Conservation (phyloP, 73 alveolate genomes). For the Tetrahymena thermophila region DNA sequence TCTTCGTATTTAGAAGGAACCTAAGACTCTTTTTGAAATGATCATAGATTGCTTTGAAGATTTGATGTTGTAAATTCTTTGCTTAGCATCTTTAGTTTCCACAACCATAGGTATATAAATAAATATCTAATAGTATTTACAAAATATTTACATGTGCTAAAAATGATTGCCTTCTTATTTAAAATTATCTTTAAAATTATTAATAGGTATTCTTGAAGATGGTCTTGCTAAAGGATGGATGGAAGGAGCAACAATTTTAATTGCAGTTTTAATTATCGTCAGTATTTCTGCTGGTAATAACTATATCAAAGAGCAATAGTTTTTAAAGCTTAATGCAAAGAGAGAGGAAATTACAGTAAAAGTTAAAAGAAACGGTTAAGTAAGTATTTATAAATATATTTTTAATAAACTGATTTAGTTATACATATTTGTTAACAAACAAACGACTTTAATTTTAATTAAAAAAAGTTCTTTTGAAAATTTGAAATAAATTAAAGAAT, state of each 20-base stretch:
- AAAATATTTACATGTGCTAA: too few relatives aligned
- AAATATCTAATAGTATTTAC: not conserved
- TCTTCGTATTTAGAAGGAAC: slow-evolving; percentile 19
- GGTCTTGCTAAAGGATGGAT: slow-evolving; percentile 90
- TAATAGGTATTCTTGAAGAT: slow-evolving; percentile 50
- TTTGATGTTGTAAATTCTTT: slow-evolving; percentile 77
- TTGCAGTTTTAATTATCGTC: slow-evolving; percentile 83
- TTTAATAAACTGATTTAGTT: slow-evolving; percentile 46
- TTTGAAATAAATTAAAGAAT: not conserved
- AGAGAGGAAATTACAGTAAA: slow-evolving; percentile 54
- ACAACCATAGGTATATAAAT: slow-evolving; percentile 73
- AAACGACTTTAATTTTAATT: not conserved
- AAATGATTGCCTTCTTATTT: too few relatives aligned
- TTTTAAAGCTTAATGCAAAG: slow-evolving; percentile 60
- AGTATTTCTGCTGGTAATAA: slow-evolving; percentile 83
- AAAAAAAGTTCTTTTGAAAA: not conserved
- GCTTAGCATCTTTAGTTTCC: slow-evolving; percentile 89
- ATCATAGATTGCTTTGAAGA: slow-evolving; percentile 91
- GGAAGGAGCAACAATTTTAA: slow-evolving; percentile 93
- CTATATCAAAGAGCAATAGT: slow-evolving; percentile 75
- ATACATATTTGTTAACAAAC: not conserved
- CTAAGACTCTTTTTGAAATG: slow-evolving; percentile 29
- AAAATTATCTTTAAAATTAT: too few relatives aligned
- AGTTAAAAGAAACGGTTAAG: slow-evolving; percentile 70
- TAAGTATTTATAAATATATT: not conserved